phyloP scores from a whole-genome alignment of 495 filamentous ascomycete genomes.

The Aspergillus panamensis region DNA sequence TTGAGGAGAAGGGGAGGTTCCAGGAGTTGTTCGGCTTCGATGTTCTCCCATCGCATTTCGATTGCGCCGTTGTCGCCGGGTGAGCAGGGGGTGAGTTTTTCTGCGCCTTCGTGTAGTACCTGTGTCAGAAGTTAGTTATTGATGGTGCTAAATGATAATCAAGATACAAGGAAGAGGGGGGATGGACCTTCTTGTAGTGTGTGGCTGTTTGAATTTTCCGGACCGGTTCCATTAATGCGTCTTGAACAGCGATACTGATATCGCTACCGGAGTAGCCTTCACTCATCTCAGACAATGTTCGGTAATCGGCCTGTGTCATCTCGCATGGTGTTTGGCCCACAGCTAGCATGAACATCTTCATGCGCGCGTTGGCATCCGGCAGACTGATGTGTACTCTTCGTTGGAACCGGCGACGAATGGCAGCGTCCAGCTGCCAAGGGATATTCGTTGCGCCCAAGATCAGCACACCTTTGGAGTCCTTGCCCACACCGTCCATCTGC shows the following conservation, averaged over 20 bases:
- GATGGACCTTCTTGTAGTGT: constrained; percentile 87
- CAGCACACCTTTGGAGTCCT: constrained; percentile 87
- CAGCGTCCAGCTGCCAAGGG: constrained; percentile 98
- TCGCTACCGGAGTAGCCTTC: constrained; percentile 96
- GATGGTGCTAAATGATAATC: neutral
- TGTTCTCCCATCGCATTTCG: constrained; percentile 90
- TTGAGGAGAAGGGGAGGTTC: constrained; percentile 85
- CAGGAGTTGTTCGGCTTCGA: constrained; percentile 75
- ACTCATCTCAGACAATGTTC: constrained; percentile 70
- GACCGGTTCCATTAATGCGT: constrained; percentile 96
- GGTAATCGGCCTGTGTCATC: constrained; percentile 72
- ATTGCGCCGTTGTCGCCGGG: constrained; percentile 80
- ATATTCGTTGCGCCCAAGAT: constrained; percentile 98
- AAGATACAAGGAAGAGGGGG: neutral
- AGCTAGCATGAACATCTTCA: constrained; percentile 95
- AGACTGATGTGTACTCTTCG: constrained; percentile 90
- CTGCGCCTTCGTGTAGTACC: constrained; percentile 67
- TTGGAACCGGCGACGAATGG: constrained; percentile 95
- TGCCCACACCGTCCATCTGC: constrained; percentile 98
- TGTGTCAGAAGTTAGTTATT: constrained; percentile 29
- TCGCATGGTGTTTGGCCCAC: constrained; percentile 89
- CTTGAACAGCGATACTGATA: constrained; percentile 94
- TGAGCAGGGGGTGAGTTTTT: constrained; percentile 87
- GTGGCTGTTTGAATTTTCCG: constrained; percentile 97
- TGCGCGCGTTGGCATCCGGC: constrained; percentile 82